Evolutionary conservation across 1,284 basidiomycete genomes (phyloP), one percentile per base, ranked within the genome.

Genomic region (Papiliotrema fonsecae): DNA sequence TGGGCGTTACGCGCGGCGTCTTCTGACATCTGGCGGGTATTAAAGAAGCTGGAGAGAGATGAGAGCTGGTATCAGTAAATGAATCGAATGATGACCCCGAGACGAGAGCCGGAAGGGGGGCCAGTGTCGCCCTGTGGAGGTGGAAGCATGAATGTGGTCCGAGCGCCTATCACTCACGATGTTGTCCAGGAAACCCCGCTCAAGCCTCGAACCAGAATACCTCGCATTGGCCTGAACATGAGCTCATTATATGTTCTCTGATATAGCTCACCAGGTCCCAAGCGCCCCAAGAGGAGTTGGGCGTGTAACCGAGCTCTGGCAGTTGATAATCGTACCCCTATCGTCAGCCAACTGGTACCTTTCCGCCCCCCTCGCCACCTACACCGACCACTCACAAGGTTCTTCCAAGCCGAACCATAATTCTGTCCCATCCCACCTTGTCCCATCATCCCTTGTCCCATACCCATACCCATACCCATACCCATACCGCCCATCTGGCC

Each of bases 161-260:
- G n/a, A n/a, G n/a, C n/a, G n/a, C n/a, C n/a, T n/a, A n/a, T n/a
- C n/a, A 62, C 69, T 37, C 39, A 70, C 65, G 43, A 72, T 62
- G 22, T 61, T 61, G 42, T 72, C 67, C 37, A 70, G 67, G 52
- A 70, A 67, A n/a, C 55, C 53, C 31, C 67, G 42, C 28, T 69
- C 64, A 14, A 72, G 56, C 22, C 58, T 34, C 25, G 49, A 42
- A 14, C 64, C 65, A 19, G 49, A 47, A 32, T 65, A 66, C 45
- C 61, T 59, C 6, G 62, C 64, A 21, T 48, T 62, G 18, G 65
- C 65, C 65, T 67, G 40, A 52, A 42, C 37, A 32, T 21, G 14
- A n/a, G n/a, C 6, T n/a, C 34, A 28, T 26, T 3, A 16, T 34
- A 6, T 28, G 31, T 14, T 5, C 11, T n/a, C n/a, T 19, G 18